Conservation (phyloP, 305 asterid genomes). For the Solanum hybrid region DNA sequence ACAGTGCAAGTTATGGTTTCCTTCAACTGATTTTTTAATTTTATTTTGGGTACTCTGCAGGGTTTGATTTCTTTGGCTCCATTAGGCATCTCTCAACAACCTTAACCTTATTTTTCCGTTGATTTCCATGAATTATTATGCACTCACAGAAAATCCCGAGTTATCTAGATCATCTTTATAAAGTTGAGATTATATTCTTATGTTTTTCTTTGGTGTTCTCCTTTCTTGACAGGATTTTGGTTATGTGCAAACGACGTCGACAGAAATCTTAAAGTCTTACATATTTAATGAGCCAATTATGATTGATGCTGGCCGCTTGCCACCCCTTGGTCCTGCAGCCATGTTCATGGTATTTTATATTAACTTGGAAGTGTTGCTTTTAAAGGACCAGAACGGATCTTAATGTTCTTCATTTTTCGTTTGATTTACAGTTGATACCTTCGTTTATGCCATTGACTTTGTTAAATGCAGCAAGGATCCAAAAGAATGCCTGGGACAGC, state of each 20-base stretch:
- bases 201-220: constrained; percentile 2
- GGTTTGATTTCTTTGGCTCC: not conserved
- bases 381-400: not conserved
- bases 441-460: constrained; percentile 18
- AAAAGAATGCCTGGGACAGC: constrained; percentile 99
- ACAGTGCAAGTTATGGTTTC: not conserved
- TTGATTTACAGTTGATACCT: constrained; percentile 1
- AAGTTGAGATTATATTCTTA: not conserved
- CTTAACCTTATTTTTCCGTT: not conserved
- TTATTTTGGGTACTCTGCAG: not conserved
- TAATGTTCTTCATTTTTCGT: not conserved
- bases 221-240: constrained; percentile 78
- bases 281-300: constrained; percentile 90
- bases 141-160: not conserved
- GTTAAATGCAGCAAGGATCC: constrained; percentile 77
- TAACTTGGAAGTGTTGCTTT: not conserved
- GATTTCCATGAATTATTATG: not conserved
- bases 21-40: not conserved
- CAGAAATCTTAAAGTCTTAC: constrained; percentile 87
- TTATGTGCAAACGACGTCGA: constrained; percentile 90
- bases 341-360: constrained; percentile 65
- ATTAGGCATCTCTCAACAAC: not conserved
- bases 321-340: constrained; percentile 92
- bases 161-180: not conserved
- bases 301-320: constrained; percentile 80